Evolutionary conservation across 352 stramenopile genomes (phyloP).

Genomic region (Phytophthora brassicae): DNA sequence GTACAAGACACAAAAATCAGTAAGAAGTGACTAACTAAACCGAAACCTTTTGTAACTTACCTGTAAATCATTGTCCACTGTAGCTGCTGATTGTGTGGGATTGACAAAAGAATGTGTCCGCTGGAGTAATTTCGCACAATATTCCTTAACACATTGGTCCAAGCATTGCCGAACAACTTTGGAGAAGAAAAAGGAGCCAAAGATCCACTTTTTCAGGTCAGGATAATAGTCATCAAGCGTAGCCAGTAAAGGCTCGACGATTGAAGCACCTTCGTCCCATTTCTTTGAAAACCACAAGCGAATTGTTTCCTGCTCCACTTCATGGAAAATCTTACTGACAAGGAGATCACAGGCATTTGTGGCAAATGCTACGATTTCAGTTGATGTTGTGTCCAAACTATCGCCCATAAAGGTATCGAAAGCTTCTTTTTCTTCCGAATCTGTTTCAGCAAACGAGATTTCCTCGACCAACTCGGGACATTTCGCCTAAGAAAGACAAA

Average conservation of each 20-base stretch:
- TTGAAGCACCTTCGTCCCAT: slow-evolving; percentile 75
- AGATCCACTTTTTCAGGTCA: slow-evolving; percentile 78
- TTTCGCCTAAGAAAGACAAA: slow-evolving; percentile 49
- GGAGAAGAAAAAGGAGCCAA: slow-evolving; percentile 83
- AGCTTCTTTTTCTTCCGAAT: slow-evolving; percentile 71
- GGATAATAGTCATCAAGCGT: slow-evolving; percentile 81
- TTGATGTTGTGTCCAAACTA: slow-evolving; percentile 70
- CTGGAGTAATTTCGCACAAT: slow-evolving; percentile 55
- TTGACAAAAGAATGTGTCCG: slow-evolving; percentile 63
- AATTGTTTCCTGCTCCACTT: slow-evolving; percentile 79
- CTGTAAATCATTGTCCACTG: slow-evolving; percentile 65
- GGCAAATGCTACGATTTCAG: slow-evolving; percentile 78
- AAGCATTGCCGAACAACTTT: slow-evolving; percentile 75
- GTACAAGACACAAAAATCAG: neutral
- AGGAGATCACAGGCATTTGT: slow-evolving; percentile 65
- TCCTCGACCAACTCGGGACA: slow-evolving; percentile 81
- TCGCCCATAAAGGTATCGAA: slow-evolving; percentile 82
- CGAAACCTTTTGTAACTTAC: slow-evolving; percentile 36
- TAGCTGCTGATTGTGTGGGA: slow-evolving; percentile 32
- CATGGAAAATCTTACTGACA: slow-evolving; percentile 76
- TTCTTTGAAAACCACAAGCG: slow-evolving; percentile 81
- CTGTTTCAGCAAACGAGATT: slow-evolving; percentile 77
- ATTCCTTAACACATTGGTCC: slow-evolving; percentile 69
- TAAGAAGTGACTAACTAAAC: no score
- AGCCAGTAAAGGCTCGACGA: slow-evolving; percentile 73